Percentiles rank a stretch among this genome's conserved stretches.
phyloP scores from a whole-genome alignment of 768 basidiomycete genomes.

The Termitomyces sp. region DNA sequence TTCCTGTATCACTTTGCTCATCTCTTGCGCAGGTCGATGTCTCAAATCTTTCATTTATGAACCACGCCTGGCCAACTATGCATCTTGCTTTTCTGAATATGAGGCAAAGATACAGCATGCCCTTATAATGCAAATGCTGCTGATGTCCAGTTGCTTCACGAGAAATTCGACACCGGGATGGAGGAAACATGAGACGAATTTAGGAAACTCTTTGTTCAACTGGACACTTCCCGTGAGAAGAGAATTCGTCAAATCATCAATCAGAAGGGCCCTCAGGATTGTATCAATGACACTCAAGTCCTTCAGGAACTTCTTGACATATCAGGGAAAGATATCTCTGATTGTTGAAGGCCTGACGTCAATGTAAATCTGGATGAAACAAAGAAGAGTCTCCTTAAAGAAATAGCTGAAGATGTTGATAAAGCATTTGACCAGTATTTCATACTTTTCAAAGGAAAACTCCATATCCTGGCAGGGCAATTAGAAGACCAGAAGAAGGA shows the following conservation, averaged over 20 bases:
- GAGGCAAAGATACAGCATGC: neutral
- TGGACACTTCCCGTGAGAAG: slow-evolving; percentile 6
- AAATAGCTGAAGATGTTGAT: neutral
- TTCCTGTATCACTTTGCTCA: neutral
- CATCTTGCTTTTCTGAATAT: neutral
- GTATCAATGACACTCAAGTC: neutral
- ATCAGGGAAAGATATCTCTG: neutral
- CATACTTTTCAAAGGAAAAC: neutral
- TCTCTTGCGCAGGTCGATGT: neutral
- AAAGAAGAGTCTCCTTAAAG: neutral
- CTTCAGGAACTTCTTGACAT: neutral
- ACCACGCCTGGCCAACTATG: neutral
- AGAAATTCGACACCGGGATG: no score
- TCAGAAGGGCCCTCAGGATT: neutral
- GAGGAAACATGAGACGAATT: neutral
- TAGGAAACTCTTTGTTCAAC: neutral
- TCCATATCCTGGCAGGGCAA: neutral
- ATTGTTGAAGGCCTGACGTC: neutral
- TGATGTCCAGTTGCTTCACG: no score
- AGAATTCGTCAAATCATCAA: neutral
- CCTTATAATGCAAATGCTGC: neutral
- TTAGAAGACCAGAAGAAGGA: neutral
- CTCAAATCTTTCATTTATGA: neutral
- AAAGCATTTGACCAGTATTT: neutral
- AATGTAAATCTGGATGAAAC: neutral